Conservation (phyloP, 306 rosid genomes). For the Ormosia emarginata region DNA sequence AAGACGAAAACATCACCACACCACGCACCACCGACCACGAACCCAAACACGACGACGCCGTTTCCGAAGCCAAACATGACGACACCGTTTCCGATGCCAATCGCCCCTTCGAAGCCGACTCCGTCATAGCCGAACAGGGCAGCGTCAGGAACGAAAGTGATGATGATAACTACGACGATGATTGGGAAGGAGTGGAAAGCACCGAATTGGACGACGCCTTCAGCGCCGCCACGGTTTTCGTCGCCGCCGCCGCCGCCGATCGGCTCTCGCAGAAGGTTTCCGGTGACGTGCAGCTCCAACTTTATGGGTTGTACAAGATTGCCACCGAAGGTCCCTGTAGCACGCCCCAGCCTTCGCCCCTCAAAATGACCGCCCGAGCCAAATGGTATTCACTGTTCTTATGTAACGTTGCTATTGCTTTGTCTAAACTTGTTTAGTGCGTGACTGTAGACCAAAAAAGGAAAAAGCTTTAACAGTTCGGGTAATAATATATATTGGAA, state of each 20-base stretch:
- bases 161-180: conserved; percentile 58
- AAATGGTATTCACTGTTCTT: conserved; percentile 59
- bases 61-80: not conserved
- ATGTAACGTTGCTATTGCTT: not conserved
- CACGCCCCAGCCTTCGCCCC: conserved; percentile 80
- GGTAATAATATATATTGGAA: not conserved
- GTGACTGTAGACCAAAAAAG: not conserved
- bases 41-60: not conserved
- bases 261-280: conserved; percentile 84
- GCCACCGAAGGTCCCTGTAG: conserved; percentile 98
- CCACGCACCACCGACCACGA: not conserved
- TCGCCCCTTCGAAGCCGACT: conserved; percentile 47
- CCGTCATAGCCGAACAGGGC: conserved; percentile 86
- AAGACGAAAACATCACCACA: conserved; percentile 67
- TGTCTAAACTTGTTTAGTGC: not conserved
- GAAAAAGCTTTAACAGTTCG: not conserved
- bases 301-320: conserved; percentile 87
- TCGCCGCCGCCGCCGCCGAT: conserved; percentile 88
- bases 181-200: conserved; percentile 98
- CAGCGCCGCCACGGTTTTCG: conserved; percentile 89
- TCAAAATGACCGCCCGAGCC: conserved; percentile 94
- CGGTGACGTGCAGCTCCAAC: conserved; percentile 69
- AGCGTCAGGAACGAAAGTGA: conserved; percentile 68
- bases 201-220: conserved; percentile 87
- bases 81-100: not conserved